These are phyloP conservation scores for Pelargonium nanum DNA, from an alignment of 345 rosid species.

Conservation along the genomic window DNA sequence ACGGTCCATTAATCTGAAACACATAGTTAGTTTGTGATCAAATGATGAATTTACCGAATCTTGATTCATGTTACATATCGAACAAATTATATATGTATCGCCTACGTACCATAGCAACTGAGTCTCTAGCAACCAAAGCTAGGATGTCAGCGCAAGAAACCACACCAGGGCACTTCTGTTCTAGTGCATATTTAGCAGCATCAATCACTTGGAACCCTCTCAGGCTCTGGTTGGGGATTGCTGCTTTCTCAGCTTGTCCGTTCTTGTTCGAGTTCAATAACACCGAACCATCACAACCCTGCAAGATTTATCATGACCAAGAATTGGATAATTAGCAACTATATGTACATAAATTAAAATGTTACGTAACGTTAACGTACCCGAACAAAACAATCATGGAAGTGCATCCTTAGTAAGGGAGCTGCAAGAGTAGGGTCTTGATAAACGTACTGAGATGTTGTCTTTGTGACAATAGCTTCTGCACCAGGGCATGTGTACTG, in stretches of 20 bases:
- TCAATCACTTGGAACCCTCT: conserved; percentile 59
- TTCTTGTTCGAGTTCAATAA: conserved; percentile 41
- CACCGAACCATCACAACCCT: conserved; percentile 88
- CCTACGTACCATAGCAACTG: conserved; percentile 27
- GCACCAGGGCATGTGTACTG: conserved; percentile 33
- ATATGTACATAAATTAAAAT: not conserved
- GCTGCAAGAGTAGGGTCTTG: conserved; percentile 38
- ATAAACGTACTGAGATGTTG: conserved; percentile 19
- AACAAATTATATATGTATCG: not conserved
- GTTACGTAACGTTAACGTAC: too few relatives aligned
- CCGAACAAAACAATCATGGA: conserved; percentile 76
- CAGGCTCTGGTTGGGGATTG: conserved; percentile 38
- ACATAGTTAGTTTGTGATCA: too few relatives aligned
- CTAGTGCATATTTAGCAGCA: conserved; percentile 42
- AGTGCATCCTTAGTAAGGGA: conserved; percentile 60
- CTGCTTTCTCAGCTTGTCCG: conserved; percentile 37
- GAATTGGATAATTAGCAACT: too few relatives aligned
- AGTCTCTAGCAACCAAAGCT: conserved; percentile 60
- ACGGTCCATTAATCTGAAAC: conserved; percentile 25
- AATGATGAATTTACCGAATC: too few relatives aligned
- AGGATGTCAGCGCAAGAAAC: conserved; percentile 75
- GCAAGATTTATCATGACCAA: not conserved
- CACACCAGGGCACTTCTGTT: conserved; percentile 55
- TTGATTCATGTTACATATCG: too few relatives aligned
- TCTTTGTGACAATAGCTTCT: conserved; percentile 32